A percentile compares a stretch with the other conserved stretches of the same genome.
phyloP scores from a whole-genome alignment of 2,329 filamentous ascomycete genomes.

The Stachybotrys echinatus region DNA sequence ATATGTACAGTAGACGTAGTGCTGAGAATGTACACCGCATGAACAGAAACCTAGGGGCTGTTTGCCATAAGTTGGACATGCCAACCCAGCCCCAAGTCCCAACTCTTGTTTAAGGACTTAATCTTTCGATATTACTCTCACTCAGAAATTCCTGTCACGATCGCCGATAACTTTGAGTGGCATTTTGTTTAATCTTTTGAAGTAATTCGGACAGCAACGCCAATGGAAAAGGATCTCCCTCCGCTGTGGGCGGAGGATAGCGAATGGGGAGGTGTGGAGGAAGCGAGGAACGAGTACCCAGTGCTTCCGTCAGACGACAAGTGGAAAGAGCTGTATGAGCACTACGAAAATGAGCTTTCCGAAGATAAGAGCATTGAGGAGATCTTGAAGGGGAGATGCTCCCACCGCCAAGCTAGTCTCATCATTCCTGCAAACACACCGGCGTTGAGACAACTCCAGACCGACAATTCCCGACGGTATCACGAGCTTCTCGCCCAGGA shows the following conservation, averaged over 20 bases:
- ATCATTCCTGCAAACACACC: not conserved
- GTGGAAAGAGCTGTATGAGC: not conserved
- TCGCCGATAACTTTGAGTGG: too few relatives aligned
- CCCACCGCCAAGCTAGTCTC: constrained; percentile 4
- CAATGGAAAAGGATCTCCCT: not conserved
- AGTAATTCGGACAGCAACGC: not conserved
- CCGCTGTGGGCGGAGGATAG: not conserved
- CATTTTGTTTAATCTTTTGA: not conserved
- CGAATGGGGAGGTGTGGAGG: not conserved
- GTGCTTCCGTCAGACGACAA: not conserved
- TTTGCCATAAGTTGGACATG: not conserved
- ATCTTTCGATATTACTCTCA: not conserved
- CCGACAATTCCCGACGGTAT: constrained; percentile 22
- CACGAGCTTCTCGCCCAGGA: constrained; percentile 16
- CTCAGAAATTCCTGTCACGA: not conserved
- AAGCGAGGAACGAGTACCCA: not conserved
- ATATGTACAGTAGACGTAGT: not conserved
- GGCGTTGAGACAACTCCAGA: constrained; percentile 25
- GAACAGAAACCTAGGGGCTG: too few relatives aligned
- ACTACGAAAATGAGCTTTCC: not conserved
- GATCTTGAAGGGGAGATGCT: constrained; percentile 28
- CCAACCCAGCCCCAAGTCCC: not conserved
- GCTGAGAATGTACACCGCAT: too few relatives aligned
- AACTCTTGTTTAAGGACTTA: not conserved
- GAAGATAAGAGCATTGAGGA: constrained; percentile 14